phyloP scores from a whole-genome alignment of 2,329 filamentous ascomycete genomes.

The Stagonosporopsis rhizophila region DNA sequence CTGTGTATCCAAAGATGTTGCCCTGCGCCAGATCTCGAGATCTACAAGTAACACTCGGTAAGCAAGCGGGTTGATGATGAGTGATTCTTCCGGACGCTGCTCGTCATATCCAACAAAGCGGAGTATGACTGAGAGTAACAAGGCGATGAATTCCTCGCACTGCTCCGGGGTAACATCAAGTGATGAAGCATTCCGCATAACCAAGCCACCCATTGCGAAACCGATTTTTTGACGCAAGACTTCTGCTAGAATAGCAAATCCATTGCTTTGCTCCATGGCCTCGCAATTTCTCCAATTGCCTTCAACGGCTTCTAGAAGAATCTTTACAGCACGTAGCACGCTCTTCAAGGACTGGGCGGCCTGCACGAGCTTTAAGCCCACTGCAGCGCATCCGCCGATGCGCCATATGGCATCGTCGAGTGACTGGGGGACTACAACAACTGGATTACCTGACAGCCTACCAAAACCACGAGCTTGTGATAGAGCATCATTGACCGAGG shows the following conservation, averaged over 20 bases:
- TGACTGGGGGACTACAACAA: slow-evolving; percentile 80
- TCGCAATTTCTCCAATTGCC: slow-evolving; percentile 98
- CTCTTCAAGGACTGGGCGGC: slow-evolving; percentile 73
- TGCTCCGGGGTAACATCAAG: slow-evolving; percentile 49
- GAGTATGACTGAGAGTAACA: slow-evolving; percentile 78
- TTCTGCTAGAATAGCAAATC: slow-evolving; percentile 86
- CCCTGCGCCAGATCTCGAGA: slow-evolving; percentile 86
- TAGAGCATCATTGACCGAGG: slow-evolving; percentile 88
- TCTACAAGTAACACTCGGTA: slow-evolving; percentile 93
- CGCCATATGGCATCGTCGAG: slow-evolving; percentile 94
- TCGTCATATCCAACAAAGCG: slow-evolving; percentile 89
- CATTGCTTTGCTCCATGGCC: slow-evolving; percentile 95
- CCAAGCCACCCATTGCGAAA: slow-evolving; percentile 52
- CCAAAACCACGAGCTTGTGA: slow-evolving; percentile 80
- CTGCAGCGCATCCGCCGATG: slow-evolving; percentile 85
- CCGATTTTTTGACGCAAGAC: slow-evolving; percentile 85
- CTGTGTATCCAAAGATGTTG: slow-evolving; percentile 75
- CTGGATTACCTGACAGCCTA: slow-evolving; percentile 80
- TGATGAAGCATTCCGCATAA: slow-evolving; percentile 55
- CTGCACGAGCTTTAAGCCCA: slow-evolving; percentile 85
- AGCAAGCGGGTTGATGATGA: slow-evolving; percentile 94
- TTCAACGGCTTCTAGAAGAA: slow-evolving; percentile 84
- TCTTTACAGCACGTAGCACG: slow-evolving; percentile 78
- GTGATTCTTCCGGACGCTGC: slow-evolving; percentile 79
- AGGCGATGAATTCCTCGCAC: slow-evolving; percentile 59